Percentiles rank a stretch among this genome's conserved stretches.
Evolutionary conservation across 495 filamentous ascomycete species (phyloP).

Genomic region (Penicillium coprophilum): DNA sequence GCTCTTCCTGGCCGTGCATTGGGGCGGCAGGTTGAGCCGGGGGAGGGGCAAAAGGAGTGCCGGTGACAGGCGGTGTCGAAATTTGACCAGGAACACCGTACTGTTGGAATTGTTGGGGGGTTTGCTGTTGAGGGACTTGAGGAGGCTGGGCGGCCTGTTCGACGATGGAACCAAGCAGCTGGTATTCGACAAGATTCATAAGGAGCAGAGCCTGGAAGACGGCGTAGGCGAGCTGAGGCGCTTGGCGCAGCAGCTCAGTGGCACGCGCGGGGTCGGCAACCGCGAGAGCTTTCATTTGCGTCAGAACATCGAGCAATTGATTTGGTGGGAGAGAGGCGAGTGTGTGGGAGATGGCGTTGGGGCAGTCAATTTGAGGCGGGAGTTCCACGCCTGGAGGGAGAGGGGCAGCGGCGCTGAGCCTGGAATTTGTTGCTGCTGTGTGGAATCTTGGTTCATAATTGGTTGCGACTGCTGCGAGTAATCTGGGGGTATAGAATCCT

Average conservation of each 20-base stretch:
- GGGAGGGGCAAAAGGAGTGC: conserved; percentile 55
- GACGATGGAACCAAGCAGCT: conserved; percentile 55
- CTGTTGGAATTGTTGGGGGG: conserved; percentile 34
- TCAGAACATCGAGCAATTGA: conserved; percentile 90
- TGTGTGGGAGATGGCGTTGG: conserved; percentile 88
- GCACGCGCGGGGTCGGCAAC: conserved; percentile 78
- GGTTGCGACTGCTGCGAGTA: conserved; percentile 42
- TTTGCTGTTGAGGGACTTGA: conserved; percentile 32
- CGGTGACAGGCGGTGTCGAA: conserved; percentile 59
- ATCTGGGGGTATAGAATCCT: conserved; percentile 63
- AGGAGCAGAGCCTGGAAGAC: conserved; percentile 94
- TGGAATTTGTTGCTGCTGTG: conserved; percentile 27
- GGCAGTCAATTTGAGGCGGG: conserved; percentile 73
- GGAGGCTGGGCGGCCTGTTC: conserved; percentile 50
- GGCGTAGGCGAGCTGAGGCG: conserved; percentile 91
- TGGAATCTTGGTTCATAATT: conserved; percentile 22
- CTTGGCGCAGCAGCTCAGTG: conserved; percentile 81
- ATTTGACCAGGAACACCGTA: conserved; percentile 43
- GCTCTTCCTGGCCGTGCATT: conserved; percentile 58
- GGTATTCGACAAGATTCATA: conserved; percentile 84
- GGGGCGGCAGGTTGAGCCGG: conserved; percentile 43
- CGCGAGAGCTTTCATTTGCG: conserved; percentile 89
- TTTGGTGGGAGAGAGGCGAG: conserved; percentile 79
- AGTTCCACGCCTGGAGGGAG: conserved; percentile 83
- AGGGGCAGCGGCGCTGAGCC: conserved; percentile 60